A percentile compares a stretch with the other conserved stretches of the same genome.
These are phyloP conservation scores for Heliamphora exappendiculata DNA, from an alignment of 148 eudicot species.

Conservation along the genomic window DNA sequence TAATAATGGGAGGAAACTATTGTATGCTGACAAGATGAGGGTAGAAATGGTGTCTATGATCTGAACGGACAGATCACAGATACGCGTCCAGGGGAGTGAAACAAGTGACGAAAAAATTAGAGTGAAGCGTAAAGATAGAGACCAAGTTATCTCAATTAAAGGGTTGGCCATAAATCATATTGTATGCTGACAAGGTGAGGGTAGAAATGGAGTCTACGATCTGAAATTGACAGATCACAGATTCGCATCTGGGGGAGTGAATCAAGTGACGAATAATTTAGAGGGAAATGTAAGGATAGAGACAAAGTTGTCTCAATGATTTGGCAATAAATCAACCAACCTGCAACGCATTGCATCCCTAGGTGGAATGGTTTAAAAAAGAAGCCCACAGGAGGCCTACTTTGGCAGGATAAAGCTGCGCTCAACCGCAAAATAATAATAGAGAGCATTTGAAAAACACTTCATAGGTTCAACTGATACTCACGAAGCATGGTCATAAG, in stretches of 20 bases:
- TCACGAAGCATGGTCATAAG: conserved; percentile 96
- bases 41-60: not conserved
- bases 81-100: not conserved
- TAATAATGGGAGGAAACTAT: not conserved
- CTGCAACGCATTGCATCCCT: not conserved
- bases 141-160: not conserved
- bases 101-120: not conserved
- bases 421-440: not conserved
- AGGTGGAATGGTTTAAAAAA: not conserved
- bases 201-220: not conserved
- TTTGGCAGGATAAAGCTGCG: not conserved
- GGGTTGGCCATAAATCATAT: not conserved
- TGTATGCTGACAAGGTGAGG: not conserved
- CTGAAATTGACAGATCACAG: not conserved
- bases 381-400: not conserved
- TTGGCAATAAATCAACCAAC: not conserved
- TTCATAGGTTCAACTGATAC: conserved; percentile 18
- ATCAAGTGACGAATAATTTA: not conserved
- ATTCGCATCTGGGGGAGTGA: not conserved
- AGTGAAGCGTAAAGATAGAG: not conserved
- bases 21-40: not conserved
- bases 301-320: not conserved
- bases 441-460: not conserved
- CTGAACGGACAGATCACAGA: not conserved
- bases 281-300: not conserved